A percentile compares a stretch with the other conserved stretches of the same genome.
phyloP scores from a whole-genome alignment of 228 moss, liverwort and hornwort species.

The Sphagnum magellanicum region DNA sequence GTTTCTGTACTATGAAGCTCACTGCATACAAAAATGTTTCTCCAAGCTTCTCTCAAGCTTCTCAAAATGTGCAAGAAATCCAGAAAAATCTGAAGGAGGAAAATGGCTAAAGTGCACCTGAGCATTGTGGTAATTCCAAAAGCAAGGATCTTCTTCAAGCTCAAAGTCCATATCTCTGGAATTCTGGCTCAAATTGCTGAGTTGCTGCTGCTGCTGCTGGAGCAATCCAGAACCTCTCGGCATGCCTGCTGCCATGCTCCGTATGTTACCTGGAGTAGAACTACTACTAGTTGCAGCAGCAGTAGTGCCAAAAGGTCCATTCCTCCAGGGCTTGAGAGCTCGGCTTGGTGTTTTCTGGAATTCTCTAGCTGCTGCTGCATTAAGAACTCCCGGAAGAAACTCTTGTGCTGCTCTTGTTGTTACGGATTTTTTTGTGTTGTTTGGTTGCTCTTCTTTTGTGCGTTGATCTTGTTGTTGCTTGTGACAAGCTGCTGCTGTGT shows the following conservation, averaged over 20 bases:
- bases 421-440: too few species aligned
- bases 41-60: background rate
- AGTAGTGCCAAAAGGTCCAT: background rate
- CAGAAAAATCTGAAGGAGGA: background rate
- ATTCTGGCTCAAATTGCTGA: slow-evolving; percentile 17
- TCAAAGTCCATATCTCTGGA: slow-evolving; percentile 42
- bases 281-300: background rate
- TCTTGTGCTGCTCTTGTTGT: too few species aligned
- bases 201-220: slow-evolving; percentile 3
- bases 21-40: background rate
- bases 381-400: background rate
- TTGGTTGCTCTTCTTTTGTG: too few species aligned
- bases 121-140: slow-evolving; percentile 84
- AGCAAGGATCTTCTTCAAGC: slow-evolving; percentile 57
- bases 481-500: slow-evolving; percentile 2
- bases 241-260: background rate
- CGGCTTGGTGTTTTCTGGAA: slow-evolving; percentile 29
- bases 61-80: background rate
- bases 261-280: background rate
- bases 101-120: slow-evolving; percentile 37
- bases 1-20: background rate
- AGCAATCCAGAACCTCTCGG: background rate
- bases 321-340: slow-evolving; percentile 16
- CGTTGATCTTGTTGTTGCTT: too few species aligned
- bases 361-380: slow-evolving; percentile 14